Conservation (phyloP, 2,329 filamentous ascomycete genomes). For the Colletotrichum chlorophyti region DNA sequence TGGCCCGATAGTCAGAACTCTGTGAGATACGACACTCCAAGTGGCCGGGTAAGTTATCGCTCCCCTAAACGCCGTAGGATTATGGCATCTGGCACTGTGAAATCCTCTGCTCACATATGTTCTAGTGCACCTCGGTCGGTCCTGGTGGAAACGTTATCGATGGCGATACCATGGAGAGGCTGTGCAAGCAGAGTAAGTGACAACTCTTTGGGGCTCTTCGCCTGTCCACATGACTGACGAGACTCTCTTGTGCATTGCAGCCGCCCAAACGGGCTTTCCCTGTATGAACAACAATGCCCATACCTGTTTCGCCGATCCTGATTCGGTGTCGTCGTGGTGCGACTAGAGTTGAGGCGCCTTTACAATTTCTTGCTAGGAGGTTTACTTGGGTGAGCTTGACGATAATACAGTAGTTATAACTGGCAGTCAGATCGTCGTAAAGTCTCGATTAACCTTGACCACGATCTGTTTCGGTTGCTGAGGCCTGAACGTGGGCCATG, state of each 20-base stretch:
- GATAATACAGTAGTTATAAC: too few relatives aligned
- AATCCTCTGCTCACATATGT: not conserved
- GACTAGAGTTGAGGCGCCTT: too few relatives aligned
- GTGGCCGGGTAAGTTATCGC: not conserved
- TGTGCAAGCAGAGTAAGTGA: not conserved
- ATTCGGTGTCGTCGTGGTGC: not conserved
- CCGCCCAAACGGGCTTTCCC: not conserved
- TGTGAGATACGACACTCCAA: not conserved
- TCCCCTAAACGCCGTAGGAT: not conserved
- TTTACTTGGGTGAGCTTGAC: too few relatives aligned
- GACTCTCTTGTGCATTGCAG: not conserved
- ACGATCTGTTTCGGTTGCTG: too few relatives aligned
- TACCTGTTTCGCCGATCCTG: not conserved
- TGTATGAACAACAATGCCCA: not conserved
- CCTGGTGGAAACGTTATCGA: not conserved
- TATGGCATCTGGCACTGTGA: not conserved
- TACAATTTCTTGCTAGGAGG: too few relatives aligned
- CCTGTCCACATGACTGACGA: not conserved
- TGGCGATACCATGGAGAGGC: not conserved
- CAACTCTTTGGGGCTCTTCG: not conserved
- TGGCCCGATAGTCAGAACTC: not conserved
- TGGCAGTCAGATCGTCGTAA: too few relatives aligned
- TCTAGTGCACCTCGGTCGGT: not conserved
- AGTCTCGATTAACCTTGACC: too few relatives aligned
- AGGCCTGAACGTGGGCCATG: too few relatives aligned